Percentiles rank a stretch among this genome's conserved stretches.
phyloP scores from a whole-genome alignment of 345 rosid genomes.

The Citropsis articulata region DNA sequence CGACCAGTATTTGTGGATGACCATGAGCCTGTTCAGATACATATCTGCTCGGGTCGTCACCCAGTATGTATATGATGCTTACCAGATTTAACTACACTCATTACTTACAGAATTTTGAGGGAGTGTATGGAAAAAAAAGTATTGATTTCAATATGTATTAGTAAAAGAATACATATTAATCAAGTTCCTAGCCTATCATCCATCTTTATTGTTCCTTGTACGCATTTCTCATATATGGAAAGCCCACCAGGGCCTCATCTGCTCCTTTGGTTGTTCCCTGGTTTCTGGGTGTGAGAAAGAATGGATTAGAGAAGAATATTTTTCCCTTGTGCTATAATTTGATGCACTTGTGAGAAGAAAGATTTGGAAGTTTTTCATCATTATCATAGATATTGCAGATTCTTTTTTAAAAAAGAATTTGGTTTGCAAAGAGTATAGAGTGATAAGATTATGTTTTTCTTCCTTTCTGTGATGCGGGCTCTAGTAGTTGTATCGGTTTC shows the following conservation, averaged over 20 bases:
- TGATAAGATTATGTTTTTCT: background rate
- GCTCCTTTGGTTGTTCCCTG: background rate
- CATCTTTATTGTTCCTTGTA: background rate
- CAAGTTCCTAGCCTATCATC: background rate
- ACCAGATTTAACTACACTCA: background rate
- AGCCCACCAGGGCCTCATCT: background rate
- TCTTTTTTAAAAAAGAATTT: too few relatives aligned
- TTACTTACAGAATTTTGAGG: background rate
- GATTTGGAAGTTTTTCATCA: background rate
- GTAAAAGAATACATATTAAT: background rate
- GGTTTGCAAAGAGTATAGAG: background rate
- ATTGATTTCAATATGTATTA: background rate
- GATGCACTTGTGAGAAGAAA: background rate
- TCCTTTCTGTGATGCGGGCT: background rate
- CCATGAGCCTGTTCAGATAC: slow-evolving; percentile 68
- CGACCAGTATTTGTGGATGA: slow-evolving; percentile 66
- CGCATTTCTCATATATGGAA: background rate
- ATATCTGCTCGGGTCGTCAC: slow-evolving; percentile 74
- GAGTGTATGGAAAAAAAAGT: background rate
- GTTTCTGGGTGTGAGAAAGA: background rate
- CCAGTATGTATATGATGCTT: slow-evolving; percentile 53
- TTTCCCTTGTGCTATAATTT: background rate
- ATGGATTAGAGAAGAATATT: background rate
- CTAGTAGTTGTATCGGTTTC: background rate
- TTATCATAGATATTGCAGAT: background rate